Base-by-base conservation (phyloP, 495 filamentous ascomycete species). In the Penicillium desertorum region DNA sequence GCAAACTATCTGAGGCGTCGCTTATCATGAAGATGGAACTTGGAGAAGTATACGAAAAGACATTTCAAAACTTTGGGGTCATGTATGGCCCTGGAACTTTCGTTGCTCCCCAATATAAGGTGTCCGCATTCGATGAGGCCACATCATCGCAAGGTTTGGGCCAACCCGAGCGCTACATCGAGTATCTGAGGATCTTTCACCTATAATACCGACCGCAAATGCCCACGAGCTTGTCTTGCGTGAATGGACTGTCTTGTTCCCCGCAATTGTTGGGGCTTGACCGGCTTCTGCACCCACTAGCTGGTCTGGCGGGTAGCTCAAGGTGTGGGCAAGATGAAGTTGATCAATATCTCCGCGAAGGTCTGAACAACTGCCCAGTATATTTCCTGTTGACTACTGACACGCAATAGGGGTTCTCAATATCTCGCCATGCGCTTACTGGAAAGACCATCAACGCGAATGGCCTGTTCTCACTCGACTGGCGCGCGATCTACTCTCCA, bases 201-300 rank as follows among this genome's bases (percentile, higher is more conserved):
- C 25, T 27, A 7, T 11, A 45, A 9, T 45, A 45, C 23, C 44
- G 44, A 27, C 44, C 44, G 44, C 0, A 45, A 45, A 45, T 45
- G 44, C 44, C 44, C 23, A 45, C 23, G 23, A 45, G 44, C 44
- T 45, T 45, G 44, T 45, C 44, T 45, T 45, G 23, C 12, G 23
- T 45, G 23, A 45, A 45, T 45, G 44, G 44, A 45, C 44, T 45
- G 23, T 45, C 44, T 45, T 45, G 44, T 9, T 45, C 44, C 14
- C 44, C 44, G 23, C 44, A 45, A 9, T 45, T 45, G 44, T 45
- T 45, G 23, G 44, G 44, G 10, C 44, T 20, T 3, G 19, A 27
- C 44, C 23, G 25, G 25, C 25, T 27, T 27, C 25, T 27, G 25
- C 25, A 27, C 25, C 25, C 25, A 7, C 25, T 27, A 29, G 44